Base-by-base conservation (phyloP, 805 yeast species). In the Starmera caribaea region DNA sequence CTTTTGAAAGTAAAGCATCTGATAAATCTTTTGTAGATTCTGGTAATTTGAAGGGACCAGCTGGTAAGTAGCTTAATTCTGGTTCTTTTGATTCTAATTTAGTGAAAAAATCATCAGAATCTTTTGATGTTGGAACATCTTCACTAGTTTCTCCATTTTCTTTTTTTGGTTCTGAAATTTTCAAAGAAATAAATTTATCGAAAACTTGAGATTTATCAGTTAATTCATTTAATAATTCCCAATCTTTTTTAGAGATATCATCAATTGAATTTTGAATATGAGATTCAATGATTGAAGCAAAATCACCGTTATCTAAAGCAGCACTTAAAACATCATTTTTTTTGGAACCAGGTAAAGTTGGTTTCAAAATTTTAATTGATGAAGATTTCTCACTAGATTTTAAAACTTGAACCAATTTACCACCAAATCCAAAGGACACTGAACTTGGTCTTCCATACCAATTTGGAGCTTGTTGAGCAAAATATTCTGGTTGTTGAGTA, bases 391-490 rank as follows among this genome's bases (percentile, higher is more conserved):
- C 54, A 16, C 68, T 68, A 36, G 66, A 63, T 38, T 60, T 61
- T 9, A 58, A 51, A 27, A 81, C 76, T 11, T 68, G 59, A 4
- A 82, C 89, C 32, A 92, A 58, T 62, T 86, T 87, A 39, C 96
- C 95, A 44, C 98, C 98, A 63, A 88, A 90, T 0, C 95, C 97
- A 70, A 94, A 92, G 3, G 77, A 66, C 12, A 81, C 96, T 37
- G 81, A 69, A 5, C 74, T 69, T 11, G 87, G 87, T 47, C 81
- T 71, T 45, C 75, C 74, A 44, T 86, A 73, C 98, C 98, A 92
- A 43, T 68, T 61, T 37, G 99, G 98, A 16, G 97, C 92, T 62
- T 88, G 95, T 45, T 72, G 68, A 27, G 75, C 68, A 32, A 73
- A 72, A 49, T 81, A 80, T 30, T 75, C 74, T 10, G 96, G 92